Base-by-base conservation (phyloP, 129 eudicot genomes). In the Flaveria bidentis region DNA sequence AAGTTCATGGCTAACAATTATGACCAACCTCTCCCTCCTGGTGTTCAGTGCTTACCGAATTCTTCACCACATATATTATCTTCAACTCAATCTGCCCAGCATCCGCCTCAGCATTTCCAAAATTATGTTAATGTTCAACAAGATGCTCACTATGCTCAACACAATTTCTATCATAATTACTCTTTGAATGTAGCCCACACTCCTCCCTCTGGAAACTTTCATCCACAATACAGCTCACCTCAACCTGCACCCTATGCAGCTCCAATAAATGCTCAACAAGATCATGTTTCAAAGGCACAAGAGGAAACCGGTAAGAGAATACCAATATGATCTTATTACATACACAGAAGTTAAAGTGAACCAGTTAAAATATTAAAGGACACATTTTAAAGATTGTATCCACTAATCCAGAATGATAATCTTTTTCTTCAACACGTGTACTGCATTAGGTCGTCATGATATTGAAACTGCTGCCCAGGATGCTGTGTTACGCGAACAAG, bases 401-500 rank as follows among this genome's bases (percentile, higher is more conserved):
- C 42, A 36, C 41, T 36, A 36, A 36, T 55, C 62, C 33, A 71
- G 22, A 68, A 28, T 62, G 50, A 66, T 72, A 63, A 41, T 44
- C 63, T 50, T 46, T 67, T 23, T 50, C 56, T 66, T 17, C 12
- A 65, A 65, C 53, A 33, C 26, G 55, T 72, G 42, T 42, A 45
- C 66, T 74, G 69, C 55, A 15, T 49, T 62, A 81, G 78, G 75
- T 51, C 41, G 73, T 6, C 67, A 47, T 86, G 97, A 93, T 69
- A 84, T 94, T 70, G 98, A 94, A 67, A 70, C 84, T 68, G 93
- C 90, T 72, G 98, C 88, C 45, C 97, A 83, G 81, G 84, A 83
- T 75, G 97, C 97, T 62, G 91, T 94, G 84, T 75, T 94, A 77
- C 98, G 81, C 39, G 98, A 94, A 76, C 98, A 93, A 82, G 98